Conservation (phyloP, 495 filamentous ascomycete species). For the Podospora pseudocomata region DNA sequence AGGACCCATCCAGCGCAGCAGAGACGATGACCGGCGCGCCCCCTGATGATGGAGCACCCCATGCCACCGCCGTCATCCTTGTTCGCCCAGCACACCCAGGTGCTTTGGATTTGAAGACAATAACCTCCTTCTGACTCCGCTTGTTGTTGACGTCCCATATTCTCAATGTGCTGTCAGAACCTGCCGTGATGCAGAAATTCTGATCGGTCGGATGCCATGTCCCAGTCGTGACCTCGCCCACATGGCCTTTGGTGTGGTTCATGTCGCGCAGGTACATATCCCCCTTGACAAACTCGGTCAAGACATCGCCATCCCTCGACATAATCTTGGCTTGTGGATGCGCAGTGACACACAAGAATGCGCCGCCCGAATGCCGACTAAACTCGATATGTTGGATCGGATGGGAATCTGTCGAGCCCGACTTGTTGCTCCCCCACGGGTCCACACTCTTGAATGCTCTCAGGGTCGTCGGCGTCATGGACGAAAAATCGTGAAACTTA, state of each 20-base stretch:
- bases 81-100: slow-evolving; percentile 85
- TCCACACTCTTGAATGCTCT: slow-evolving; percentile 91
- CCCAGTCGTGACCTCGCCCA: slow-evolving; percentile 81
- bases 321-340: slow-evolving; percentile 86
- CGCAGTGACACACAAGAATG: slow-evolving; percentile 81
- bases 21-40: slow-evolving; percentile 74
- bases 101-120: slow-evolving; percentile 87
- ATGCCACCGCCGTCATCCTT: slow-evolving; percentile 87
- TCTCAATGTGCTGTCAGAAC: slow-evolving; percentile 86
- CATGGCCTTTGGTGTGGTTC: slow-evolving; percentile 93
- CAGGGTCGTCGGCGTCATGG: slow-evolving; percentile 91
- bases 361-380: slow-evolving; percentile 75
- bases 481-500: slow-evolving; percentile 91
- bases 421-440: slow-evolving; percentile 70
- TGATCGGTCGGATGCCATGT: slow-evolving; percentile 83
- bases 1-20: slow-evolving; percentile 83
- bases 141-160: slow-evolving; percentile 95
- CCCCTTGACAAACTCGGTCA: slow-evolving; percentile 88
- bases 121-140: slow-evolving; percentile 82
- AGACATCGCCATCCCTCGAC: slow-evolving; percentile 77
- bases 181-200: slow-evolving; percentile 81
- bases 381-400: slow-evolving; percentile 81
- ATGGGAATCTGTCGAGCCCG: slow-evolving; percentile 72
- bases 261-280: slow-evolving; percentile 98
- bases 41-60: slow-evolving; percentile 76